Conservation (phyloP, 768 basidiomycete genomes). For the Ramaria rubella region DNA sequence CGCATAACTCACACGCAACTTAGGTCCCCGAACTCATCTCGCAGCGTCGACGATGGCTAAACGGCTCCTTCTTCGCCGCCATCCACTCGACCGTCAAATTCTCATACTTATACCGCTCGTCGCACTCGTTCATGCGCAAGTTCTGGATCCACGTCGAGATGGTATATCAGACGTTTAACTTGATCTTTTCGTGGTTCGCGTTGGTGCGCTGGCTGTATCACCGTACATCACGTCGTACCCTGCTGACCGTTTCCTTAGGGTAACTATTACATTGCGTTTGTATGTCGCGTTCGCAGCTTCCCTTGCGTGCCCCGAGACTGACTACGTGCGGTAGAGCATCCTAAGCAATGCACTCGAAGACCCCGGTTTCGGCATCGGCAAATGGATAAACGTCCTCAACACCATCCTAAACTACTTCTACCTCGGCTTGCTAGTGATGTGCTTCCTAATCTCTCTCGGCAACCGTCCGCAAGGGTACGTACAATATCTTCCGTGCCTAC, state of each 20-base stretch:
- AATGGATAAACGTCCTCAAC: conserved; percentile 67
- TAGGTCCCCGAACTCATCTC: conserved; percentile 90
- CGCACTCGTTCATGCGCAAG: conserved; percentile 76
- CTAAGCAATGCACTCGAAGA: conserved; percentile 72
- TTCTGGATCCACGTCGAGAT: conserved; percentile 94
- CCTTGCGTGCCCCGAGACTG: background rate
- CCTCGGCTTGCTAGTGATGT: conserved; percentile 77
- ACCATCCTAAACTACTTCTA: conserved; percentile 80
- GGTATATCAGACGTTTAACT: conserved; percentile 83
- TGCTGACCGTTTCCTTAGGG: conserved; percentile 39
- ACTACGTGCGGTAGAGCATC: conserved; percentile 34
- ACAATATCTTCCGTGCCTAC: background rate
- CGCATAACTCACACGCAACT: background rate
- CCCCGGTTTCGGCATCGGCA: conserved; percentile 42
- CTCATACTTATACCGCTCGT: conserved; percentile 89
- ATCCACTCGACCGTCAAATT: conserved; percentile 91
- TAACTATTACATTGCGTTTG: conserved; percentile 88
- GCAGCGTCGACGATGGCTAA: conserved; percentile 93
- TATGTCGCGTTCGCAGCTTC: conserved; percentile 16
- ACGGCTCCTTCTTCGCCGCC: conserved; percentile 97
- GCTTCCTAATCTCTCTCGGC: conserved; percentile 82
- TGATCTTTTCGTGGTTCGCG: conserved; percentile 90
- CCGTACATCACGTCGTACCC: background rate
- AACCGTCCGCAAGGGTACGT: conserved; percentile 81
- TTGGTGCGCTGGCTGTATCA: conserved; percentile 43